phyloP scores from a whole-genome alignment of 1,139 yeast genomes.

The Scheffersomyces quercinus region DNA sequence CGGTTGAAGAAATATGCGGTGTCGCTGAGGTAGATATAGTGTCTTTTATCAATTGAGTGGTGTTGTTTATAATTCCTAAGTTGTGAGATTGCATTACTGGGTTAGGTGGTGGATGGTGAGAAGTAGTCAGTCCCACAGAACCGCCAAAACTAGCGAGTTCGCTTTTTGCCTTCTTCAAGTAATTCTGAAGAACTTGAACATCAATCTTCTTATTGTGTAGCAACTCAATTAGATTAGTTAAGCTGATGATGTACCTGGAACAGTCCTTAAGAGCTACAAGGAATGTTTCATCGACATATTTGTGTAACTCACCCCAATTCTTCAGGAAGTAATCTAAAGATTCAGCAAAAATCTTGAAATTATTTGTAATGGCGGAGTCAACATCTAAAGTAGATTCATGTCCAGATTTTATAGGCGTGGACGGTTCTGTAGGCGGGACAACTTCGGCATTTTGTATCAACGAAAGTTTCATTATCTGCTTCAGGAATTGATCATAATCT shows the following conservation, averaged over 20 bases:
- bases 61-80: constrained; percentile 41
- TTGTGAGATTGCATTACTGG: constrained; percentile 27
- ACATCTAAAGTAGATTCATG: constrained; percentile 13
- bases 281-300: constrained; percentile 77
- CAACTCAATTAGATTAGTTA: constrained; percentile 73
- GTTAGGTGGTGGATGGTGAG: constrained; percentile 31
- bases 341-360: constrained; percentile 42
- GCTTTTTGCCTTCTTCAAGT: constrained; percentile 64
- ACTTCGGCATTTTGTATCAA: constrained; percentile 39
- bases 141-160: constrained; percentile 46
- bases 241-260: constrained; percentile 78
- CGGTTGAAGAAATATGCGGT: constrained; percentile 40
- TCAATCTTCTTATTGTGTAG: constrained; percentile 93
- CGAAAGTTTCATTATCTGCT: constrained; percentile 69
- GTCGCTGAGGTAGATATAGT: constrained; percentile 48
- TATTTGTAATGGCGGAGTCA: constrained; percentile 17
- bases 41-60: constrained; percentile 48
- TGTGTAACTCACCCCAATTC: constrained; percentile 45
- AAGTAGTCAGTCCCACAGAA: constrained; percentile 8
- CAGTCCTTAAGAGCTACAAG: constrained; percentile 82
- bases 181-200: constrained; percentile 81
- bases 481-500: constrained; percentile 72
- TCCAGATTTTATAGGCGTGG: constrained; percentile 11
- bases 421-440: constrained; percentile 4
- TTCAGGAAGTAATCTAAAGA: constrained; percentile 52